Evolutionary conservation across 768 basidiomycete genomes (phyloP).

Genomic region (Boletus edulis): DNA sequence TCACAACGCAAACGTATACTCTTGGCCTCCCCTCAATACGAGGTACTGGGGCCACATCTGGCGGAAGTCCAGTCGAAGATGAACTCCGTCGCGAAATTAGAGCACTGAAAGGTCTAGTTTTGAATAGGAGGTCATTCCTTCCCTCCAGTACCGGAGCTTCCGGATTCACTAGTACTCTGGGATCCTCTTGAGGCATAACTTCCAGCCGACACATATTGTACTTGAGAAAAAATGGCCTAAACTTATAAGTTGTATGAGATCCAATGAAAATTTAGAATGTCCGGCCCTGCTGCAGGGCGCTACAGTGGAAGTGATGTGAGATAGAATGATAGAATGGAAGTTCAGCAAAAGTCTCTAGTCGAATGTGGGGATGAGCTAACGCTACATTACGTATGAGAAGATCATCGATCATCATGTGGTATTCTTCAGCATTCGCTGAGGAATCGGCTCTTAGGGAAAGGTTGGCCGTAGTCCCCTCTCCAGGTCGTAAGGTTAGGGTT

Average conservation of each 20-base stretch:
- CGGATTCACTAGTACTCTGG: conserved; percentile 4
- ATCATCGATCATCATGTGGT: background rate
- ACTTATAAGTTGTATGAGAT: background rate
- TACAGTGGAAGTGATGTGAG: background rate
- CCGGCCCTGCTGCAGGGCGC: background rate
- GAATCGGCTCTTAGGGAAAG: conserved; percentile 51
- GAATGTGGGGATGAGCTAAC: background rate
- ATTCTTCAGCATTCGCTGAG: conserved; percentile 38
- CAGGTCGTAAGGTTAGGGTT: conserved; percentile 51
- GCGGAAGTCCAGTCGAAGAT: conserved; percentile 43
- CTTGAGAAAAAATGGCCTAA: background rate
- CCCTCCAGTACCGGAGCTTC: conserved; percentile 1
- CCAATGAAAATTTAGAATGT: background rate
- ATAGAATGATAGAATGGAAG: background rate
- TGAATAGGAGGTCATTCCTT: conserved; percentile 57
- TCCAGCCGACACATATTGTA: background rate
- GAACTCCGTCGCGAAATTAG: conserved; percentile 72
- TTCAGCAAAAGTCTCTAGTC: background rate
- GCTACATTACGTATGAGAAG: background rate
- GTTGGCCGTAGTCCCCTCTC: conserved; percentile 42
- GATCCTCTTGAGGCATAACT: background rate
- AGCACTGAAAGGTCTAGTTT: conserved; percentile 73
- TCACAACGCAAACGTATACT: conserved; percentile 69
- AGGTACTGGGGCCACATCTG: conserved; percentile 14
- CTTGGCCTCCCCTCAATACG: conserved; percentile 18